Percentiles rank a stretch among this genome's conserved stretches.
Evolutionary conservation across 2,329 filamentous ascomycete species (phyloP).

Genomic region (Xylaria multiplex): DNA sequence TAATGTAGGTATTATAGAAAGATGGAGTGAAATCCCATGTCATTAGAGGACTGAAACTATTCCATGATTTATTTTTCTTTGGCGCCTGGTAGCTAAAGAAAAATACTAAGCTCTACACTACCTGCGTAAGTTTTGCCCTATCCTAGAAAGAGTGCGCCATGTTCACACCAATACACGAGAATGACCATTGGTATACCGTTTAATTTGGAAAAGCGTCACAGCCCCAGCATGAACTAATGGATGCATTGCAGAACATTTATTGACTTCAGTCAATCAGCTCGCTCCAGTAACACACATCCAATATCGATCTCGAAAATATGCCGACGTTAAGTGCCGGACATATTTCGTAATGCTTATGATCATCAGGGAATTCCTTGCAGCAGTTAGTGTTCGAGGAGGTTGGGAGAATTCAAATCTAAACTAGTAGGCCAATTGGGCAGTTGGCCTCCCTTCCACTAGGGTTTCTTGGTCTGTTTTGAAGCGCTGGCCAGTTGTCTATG

Average conservation of each 20-base stretch:
- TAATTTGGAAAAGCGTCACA: constrained; percentile 31
- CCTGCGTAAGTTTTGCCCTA: constrained; percentile 13
- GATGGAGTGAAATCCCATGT: neutral
- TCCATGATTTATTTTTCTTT: neutral
- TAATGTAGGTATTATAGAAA: neutral
- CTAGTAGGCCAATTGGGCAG: constrained; percentile 12
- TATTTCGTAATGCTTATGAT: constrained; percentile 11
- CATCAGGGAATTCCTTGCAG: constrained; percentile 7
- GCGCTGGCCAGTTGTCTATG: neutral
- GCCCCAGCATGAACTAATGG: constrained; percentile 23
- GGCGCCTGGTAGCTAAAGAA: neutral
- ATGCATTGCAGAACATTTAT: constrained; percentile 11
- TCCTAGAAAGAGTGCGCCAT: constrained; percentile 20
- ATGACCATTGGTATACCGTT: constrained; percentile 7
- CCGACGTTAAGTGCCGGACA: constrained; percentile 35
- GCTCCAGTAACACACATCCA: neutral
- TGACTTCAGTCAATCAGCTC: constrained; percentile 14
- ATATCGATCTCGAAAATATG: constrained; percentile 22
- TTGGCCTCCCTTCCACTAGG: neutral
- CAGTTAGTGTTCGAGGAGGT: constrained; percentile 14
- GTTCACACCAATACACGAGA: constrained; percentile 19
- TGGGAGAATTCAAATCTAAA: constrained; percentile 24
- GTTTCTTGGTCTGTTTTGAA: constrained; percentile 15
- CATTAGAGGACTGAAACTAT: neutral
- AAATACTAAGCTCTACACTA: constrained; percentile 10